Conservation (phyloP, 306 rosid genomes). For the Alnus rubra region DNA sequence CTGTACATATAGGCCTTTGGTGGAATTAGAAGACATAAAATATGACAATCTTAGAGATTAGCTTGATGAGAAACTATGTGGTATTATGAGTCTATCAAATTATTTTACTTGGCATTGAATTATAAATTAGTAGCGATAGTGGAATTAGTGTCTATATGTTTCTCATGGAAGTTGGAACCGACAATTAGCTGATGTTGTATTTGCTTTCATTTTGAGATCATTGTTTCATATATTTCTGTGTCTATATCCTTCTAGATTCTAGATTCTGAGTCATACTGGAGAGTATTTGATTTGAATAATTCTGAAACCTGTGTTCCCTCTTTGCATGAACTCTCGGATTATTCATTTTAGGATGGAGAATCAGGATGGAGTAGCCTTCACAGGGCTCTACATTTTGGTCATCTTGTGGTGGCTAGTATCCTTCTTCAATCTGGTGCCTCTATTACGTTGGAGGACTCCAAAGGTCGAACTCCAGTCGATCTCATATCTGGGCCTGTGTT, state of each 20-base stretch:
- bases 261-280: background rate
- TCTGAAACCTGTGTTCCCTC: slow-evolving; percentile 7
- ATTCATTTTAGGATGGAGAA: slow-evolving; percentile 78
- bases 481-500: slow-evolving; percentile 81
- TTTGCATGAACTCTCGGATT: slow-evolving; percentile 6
- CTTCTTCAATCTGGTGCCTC: slow-evolving; percentile 92
- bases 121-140: background rate
- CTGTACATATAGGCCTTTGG: background rate
- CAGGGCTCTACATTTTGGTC: slow-evolving; percentile 95
- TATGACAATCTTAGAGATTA: background rate
- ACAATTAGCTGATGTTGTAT: no score
- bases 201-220: background rate
- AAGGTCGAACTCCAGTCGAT: slow-evolving; percentile 81
- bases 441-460: slow-evolving; percentile 72
- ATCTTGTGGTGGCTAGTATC: slow-evolving; percentile 79
- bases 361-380: slow-evolving; percentile 99
- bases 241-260: background rate
- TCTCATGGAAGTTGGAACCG: background rate
- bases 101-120: background rate
- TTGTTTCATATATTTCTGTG: background rate
- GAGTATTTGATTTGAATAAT: slow-evolving; percentile 7
- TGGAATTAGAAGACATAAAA: background rate
- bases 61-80: background rate
- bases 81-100: background rate
- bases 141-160: background rate